Base-by-base conservation (phyloP, 1,284 basidiomycete species). In the Ceratobasidium theobromae region DNA sequence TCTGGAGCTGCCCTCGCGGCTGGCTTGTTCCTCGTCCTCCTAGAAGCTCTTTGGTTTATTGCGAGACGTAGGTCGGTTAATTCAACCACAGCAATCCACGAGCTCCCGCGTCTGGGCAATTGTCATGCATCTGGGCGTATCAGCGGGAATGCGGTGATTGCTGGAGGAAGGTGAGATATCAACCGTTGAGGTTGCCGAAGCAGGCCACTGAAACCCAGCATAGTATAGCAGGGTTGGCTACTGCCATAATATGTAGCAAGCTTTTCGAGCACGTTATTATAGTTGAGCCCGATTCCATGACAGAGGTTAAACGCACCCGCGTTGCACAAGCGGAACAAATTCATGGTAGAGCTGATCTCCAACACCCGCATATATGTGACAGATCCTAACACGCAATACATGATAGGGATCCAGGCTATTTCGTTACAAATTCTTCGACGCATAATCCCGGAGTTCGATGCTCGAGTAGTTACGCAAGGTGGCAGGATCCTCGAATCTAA, bases 181-280 rank as follows among this genome's bases (percentile, higher is more conserved):
- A 21, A 28, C 40, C 16, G 16, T 53, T n/a, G 23, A 28, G 23
- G 14, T 33, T 45, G 23, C 38, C 18, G 4, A 21, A 6, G 9
- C 12, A 4, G 25, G 49, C 30, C 27, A n/a, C 3, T 14, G 25
- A 41, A 25, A 33, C 41, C n/a, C 4, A 49, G 9, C 33, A 40
- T 27, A 65, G 62, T 21, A 21, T 65, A 33, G 49, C 62, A 11
- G 62, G 62, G 16, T 38, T 65, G 28, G 38, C 62, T 11, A 54
- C 62, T 27, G 62, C 62, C 1, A 53, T 53, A 16, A 40, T 65
- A 16, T 65, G 62, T 41, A 48, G 38, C 27, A 52, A 41, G 14
- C 53, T 65, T 38, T 65, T 65, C 48, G 62, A 65, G 16, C 38
- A 35, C 23, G 62, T 65, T 25, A 43, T 38, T 12, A n/a, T 65